These are phyloP conservation scores for Aspergillus sp. DNA, from an alignment of 2,329 filamentous ascomycete genomes.

Conservation along the genomic window DNA sequence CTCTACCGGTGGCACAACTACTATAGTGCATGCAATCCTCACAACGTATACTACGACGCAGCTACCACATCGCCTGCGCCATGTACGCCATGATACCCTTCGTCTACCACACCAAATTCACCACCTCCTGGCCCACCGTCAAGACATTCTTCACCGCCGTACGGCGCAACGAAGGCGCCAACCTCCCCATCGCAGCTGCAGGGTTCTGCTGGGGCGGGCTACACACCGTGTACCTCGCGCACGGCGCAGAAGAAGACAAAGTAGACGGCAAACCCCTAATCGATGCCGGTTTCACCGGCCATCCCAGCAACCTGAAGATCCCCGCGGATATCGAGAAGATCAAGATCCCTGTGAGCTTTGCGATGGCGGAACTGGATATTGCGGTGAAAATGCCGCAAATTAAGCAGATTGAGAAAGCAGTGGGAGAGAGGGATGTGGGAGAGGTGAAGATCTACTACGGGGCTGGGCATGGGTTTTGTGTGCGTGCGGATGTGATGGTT, in stretches of 20 bases:
- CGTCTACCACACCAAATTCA: slow-evolving; percentile 28
- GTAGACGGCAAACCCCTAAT: slow-evolving; percentile 42
- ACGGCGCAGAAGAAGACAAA: slow-evolving; percentile 28
- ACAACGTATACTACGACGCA: too few species aligned
- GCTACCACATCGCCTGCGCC: slow-evolving; percentile 16
- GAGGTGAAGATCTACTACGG: slow-evolving; percentile 30
- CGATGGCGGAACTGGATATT: slow-evolving; percentile 27
- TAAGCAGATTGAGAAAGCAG: slow-evolving; percentile 24
- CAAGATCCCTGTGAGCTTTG: slow-evolving; percentile 25
- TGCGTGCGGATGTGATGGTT: slow-evolving; percentile 27
- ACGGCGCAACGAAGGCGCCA: slow-evolving; percentile 33
- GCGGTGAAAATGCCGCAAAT: slow-evolving; percentile 22
- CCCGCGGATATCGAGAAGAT: slow-evolving; percentile 49
- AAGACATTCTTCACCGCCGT: slow-evolving; percentile 41
- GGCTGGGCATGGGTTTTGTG: slow-evolving; percentile 32
- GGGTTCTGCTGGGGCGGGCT: slow-evolving; percentile 68
- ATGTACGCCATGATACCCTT: slow-evolving; percentile 23
- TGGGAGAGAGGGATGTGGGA: slow-evolving; percentile 19
- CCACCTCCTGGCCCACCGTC: slow-evolving; percentile 38
- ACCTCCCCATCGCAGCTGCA: slow-evolving; percentile 53
- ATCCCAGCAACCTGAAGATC: slow-evolving; percentile 54
- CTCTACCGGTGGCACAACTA: too few species aligned
- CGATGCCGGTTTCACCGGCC: slow-evolving; percentile 56
- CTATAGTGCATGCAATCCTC: too few species aligned
- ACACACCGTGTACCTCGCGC: slow-evolving; percentile 54